phyloP scores from a whole-genome alignment of 1,139 yeast species.

The Scheffersomyces stambukii region DNA sequence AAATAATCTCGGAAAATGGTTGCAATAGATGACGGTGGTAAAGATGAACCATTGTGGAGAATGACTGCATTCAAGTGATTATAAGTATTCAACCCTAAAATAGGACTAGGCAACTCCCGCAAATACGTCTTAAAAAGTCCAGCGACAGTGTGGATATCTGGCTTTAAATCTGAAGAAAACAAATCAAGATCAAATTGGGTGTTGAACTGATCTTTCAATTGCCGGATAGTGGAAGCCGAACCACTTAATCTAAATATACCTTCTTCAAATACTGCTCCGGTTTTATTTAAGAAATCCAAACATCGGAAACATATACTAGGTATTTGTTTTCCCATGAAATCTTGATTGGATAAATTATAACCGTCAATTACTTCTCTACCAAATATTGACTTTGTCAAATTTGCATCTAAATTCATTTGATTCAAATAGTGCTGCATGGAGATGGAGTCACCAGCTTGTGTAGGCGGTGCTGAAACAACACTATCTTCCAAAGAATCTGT shows the following conservation, averaged over 20 bases:
- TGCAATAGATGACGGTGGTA: slow-evolving; percentile 23
- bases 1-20: slow-evolving; percentile 28
- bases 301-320: slow-evolving; percentile 83
- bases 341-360: slow-evolving; percentile 44
- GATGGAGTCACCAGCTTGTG: not conserved
- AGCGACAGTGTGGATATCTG: slow-evolving; percentile 74
- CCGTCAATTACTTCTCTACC: slow-evolving; percentile 63
- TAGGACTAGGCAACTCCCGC: slow-evolving; percentile 62
- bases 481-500: no score
- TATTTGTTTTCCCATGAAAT: slow-evolving; percentile 42
- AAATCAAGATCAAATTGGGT: slow-evolving; percentile 66
- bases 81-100: slow-evolving; percentile 53
- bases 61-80: slow-evolving; percentile 19
- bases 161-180: slow-evolving; percentile 33
- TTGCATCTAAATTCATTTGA: slow-evolving; percentile 36
- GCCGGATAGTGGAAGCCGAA: slow-evolving; percentile 72
- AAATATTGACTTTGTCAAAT: slow-evolving; percentile 45
- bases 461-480: slow-evolving; percentile 1
- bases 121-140: slow-evolving; percentile 73
- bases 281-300: slow-evolving; percentile 59
- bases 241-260: slow-evolving; percentile 93
- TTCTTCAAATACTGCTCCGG: slow-evolving; percentile 78
- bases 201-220: slow-evolving; percentile 67
- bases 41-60: slow-evolving; percentile 5
- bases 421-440: slow-evolving; percentile 36